Evolutionary conservation across 768 basidiomycete genomes (phyloP).

Genomic region (Lentinula guzmanii): DNA sequence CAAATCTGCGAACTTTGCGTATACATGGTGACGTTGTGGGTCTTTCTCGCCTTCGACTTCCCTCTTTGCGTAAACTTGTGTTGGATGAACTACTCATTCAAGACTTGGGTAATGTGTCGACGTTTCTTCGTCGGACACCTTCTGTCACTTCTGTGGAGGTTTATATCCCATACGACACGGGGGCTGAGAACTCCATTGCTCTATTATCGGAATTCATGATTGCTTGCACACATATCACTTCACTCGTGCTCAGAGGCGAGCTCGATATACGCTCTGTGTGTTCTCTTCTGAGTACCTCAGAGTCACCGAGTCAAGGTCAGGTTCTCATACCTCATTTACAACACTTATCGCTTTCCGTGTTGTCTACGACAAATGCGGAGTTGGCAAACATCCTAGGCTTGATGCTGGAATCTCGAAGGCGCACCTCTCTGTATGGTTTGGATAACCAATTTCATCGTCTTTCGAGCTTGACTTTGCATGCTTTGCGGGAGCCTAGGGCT

Average conservation of each 20-base stretch:
- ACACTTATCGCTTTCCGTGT: not conserved
- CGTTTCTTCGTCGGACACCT: not conserved
- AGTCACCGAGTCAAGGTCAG: not conserved
- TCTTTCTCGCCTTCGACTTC: not conserved
- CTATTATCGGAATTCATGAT: not conserved
- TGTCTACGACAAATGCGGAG: not conserved
- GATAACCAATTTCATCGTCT: not conserved
- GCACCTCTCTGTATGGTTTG: no score
- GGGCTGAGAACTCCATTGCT: not conserved
- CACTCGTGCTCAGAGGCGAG: not conserved
- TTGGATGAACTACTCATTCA: not conserved
- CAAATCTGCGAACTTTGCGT: not conserved
- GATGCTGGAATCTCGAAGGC: not conserved
- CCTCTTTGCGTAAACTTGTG: not conserved
- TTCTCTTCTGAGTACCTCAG: not conserved
- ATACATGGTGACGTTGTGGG: not conserved
- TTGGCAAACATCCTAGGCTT: not conserved
- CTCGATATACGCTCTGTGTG: not conserved
- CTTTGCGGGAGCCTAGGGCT: not conserved
- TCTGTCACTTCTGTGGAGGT: not conserved
- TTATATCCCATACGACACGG: not conserved
- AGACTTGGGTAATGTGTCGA: not conserved
- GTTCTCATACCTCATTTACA: not conserved
- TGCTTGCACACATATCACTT: not conserved
- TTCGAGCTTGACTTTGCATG: not conserved